Base-by-base conservation (phyloP, 495 filamentous ascomycete species). In the Articulospora tetracladia region DNA sequence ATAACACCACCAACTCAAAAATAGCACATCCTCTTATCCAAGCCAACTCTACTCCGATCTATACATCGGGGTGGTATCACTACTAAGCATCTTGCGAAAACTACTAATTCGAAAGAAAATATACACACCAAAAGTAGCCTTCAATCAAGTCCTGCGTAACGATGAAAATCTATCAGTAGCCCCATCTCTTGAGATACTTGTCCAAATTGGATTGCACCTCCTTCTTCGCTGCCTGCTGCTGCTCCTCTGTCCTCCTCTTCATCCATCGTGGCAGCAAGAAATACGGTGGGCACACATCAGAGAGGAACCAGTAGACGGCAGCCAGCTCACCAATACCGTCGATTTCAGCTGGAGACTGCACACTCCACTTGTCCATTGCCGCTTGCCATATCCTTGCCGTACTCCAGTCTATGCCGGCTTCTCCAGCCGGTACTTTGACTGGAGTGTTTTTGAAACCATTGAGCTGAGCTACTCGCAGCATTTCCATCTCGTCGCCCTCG, bases 131-230 rank as follows among this genome's bases (percentile, higher is more conserved):
- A n/a, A n/a, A n/a, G n/a, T n/a, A n/a, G n/a, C n/a, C n/a, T n/a
- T n/a, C n/a, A n/a, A n/a, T n/a, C n/a, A n/a, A n/a, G n/a, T n/a
- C n/a, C n/a, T n/a, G n/a, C n/a, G n/a, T n/a, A n/a, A n/a, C n/a
- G n/a, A n/a, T n/a, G n/a, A n/a, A n/a, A n/a, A n/a, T n/a, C n/a
- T 47, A 47, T 60, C 48, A 63, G 30, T 48, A 63, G 8, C 60
- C 60, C 60, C 60, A 63, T 23, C 54, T 36, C 20, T 63, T 53
- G 13, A 63, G 55, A 53, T 63, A 63, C 60, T 53, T 53, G 23
- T 47, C 28, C 19, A 63, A 46, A 41, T 28, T 63, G 17, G 15
- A 32, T 53, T 58, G 26, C 13, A 59, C 53, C 32, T 26, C 48
- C 24, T 41, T 41, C 52, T 52, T 58, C 23, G 47, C 47, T 51